These are phyloP conservation scores for Graphiopsis chlorocephala DNA, from an alignment of 2,329 filamentous ascomycete species.

Conservation along the genomic window DNA sequence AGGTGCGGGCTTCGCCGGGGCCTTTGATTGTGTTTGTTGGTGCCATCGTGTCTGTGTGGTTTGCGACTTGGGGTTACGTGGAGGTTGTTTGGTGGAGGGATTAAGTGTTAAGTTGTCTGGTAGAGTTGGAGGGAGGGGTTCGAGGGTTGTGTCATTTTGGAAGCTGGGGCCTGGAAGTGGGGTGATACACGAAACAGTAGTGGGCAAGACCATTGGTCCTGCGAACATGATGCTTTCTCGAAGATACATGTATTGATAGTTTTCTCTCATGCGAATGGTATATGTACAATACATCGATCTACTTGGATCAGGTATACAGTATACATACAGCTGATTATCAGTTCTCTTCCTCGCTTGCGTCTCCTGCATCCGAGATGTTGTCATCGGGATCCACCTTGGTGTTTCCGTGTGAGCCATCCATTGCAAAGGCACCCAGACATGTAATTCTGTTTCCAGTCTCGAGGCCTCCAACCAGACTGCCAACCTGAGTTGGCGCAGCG, in stretches of 20 bases:
- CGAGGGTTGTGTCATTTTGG: background rate
- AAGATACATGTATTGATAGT: background rate
- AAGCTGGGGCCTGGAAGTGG: background rate
- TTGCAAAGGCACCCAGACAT: constrained; percentile 80
- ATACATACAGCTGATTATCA: background rate
- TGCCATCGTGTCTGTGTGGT: background rate
- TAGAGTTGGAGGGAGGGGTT: background rate
- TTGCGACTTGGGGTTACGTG: background rate
- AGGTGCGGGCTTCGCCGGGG: constrained; percentile 13
- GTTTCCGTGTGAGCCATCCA: constrained; percentile 48
- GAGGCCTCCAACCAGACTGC: constrained; percentile 70
- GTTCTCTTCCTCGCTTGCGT: constrained; percentile 8
- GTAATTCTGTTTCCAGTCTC: constrained; percentile 87
- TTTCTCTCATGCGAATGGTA: background rate
- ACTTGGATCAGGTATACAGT: background rate
- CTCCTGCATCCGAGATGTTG: constrained; percentile 12
- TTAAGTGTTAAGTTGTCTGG: background rate
- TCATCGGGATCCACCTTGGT: constrained; percentile 21
- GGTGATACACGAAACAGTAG: background rate
- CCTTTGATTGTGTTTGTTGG: constrained; percentile 9
- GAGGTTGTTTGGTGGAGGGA: background rate
- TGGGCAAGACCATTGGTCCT: background rate
- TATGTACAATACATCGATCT: background rate
- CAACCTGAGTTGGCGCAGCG: constrained; percentile 50
- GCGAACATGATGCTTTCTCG: background rate